Conservation (phyloP, 192 early-diverging fungal species). For the Allomyces arbusculus region DNA sequence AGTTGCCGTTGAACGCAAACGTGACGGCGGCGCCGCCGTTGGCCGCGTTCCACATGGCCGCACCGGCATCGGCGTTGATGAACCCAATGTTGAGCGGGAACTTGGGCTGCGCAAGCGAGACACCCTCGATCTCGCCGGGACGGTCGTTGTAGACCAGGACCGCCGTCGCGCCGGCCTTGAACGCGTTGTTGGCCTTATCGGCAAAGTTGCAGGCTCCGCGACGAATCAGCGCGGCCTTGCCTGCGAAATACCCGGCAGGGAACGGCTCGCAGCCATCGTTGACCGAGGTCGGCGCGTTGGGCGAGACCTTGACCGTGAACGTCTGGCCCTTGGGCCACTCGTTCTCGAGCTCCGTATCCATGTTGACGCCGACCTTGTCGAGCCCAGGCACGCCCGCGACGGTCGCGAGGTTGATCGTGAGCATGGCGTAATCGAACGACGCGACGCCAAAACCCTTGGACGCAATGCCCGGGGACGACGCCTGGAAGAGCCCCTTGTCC, state of each 20-base stretch:
- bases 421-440: constrained; percentile 20
- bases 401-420: constrained; percentile 1
- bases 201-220: constrained; percentile 49
- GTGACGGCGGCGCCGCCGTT: constrained; percentile 11
- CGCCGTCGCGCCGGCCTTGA: constrained; percentile 34
- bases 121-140: constrained; percentile 10
- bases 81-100: constrained; percentile 31
- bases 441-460: constrained; percentile 33
- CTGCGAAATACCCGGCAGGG: constrained; percentile 9
- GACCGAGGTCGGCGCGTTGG: constrained; percentile 13
- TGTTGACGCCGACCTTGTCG: not conserved
- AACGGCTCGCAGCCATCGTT: constrained; percentile 35
- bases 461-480: constrained; percentile 35
- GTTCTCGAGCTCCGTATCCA: too few species aligned
- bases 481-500: constrained; percentile 33
- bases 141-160: constrained; percentile 42
- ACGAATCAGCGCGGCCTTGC: constrained; percentile 37
- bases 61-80: constrained; percentile 27
- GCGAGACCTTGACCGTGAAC: constrained; percentile 16
- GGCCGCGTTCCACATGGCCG: constrained; percentile 22
- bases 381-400: not conserved
- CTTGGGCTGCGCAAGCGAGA: constrained; percentile 15
- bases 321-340: too few species aligned
- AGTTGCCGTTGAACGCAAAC: constrained; percentile 23
- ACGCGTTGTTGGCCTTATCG: constrained; percentile 32